These are phyloP conservation scores for Penicillium lividum DNA, from an alignment of 495 filamentous ascomycete genomes.

Conservation along the genomic window DNA sequence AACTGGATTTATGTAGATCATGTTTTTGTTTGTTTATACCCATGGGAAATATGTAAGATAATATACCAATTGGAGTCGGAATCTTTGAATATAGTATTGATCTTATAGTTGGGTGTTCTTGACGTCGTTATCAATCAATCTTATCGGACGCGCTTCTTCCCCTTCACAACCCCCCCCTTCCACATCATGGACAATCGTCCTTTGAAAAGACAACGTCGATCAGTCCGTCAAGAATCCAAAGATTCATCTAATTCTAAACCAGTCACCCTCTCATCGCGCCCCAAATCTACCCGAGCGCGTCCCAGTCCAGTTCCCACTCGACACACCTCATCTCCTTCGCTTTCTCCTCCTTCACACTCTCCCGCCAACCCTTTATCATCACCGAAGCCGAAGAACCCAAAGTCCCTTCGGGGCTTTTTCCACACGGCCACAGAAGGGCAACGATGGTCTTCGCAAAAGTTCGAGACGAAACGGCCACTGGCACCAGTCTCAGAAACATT, in stretches of 20 bases:
- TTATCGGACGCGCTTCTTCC: conserved; percentile 14
- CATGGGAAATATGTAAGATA: conserved; percentile 16
- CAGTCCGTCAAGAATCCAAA: conserved; percentile 8
- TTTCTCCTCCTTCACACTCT: too few relatives aligned
- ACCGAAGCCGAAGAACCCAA: conserved; percentile 15
- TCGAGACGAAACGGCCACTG: conserved; percentile 20
- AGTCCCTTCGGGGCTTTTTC: conserved; percentile 29
- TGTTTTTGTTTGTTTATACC: conserved; percentile 17
- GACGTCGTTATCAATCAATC: neutral
- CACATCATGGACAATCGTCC: conserved; percentile 49
- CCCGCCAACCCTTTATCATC: conserved; percentile 18
- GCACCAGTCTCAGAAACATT: conserved; percentile 26
- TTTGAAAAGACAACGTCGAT: conserved; percentile 48
- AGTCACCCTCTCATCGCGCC: conserved; percentile 15
- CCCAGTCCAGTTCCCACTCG: conserved; percentile 8
- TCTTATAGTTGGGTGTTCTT: too few relatives aligned
- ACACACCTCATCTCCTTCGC: conserved; percentile 21
- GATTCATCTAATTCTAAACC: conserved; percentile 11
- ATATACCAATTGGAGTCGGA: conserved; percentile 11
- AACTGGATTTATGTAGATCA: conserved; percentile 1
- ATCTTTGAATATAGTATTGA: neutral
- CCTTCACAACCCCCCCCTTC: conserved; percentile 1
- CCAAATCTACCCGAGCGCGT: conserved; percentile 19
- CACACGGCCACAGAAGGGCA: conserved; percentile 29
- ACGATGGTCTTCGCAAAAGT: conserved; percentile 36